phyloP scores from a whole-genome alignment of 768 basidiomycete genomes.

The Fibroporia radiculosa region DNA sequence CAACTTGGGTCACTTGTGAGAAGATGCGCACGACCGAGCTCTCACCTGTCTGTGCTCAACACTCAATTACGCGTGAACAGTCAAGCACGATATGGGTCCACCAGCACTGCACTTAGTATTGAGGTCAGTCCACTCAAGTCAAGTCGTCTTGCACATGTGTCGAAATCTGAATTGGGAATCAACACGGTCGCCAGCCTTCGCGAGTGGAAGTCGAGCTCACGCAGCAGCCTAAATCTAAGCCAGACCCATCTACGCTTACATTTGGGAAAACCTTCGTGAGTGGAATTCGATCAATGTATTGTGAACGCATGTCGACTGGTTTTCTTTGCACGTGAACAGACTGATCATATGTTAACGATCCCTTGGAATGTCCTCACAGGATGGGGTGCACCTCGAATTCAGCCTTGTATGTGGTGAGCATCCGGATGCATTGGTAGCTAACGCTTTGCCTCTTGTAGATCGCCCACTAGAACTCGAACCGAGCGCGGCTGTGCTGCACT shows the following conservation, averaged over 20 bases:
- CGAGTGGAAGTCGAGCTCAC: background rate
- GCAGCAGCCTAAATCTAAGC: background rate
- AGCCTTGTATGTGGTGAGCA: conserved; percentile 55
- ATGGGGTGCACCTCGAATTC: conserved; percentile 81
- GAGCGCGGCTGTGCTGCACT: conserved; percentile 81
- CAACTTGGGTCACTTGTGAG: too few species aligned
- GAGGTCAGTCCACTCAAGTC: too few species aligned
- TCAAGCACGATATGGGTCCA: too few species aligned
- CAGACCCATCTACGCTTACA: background rate
- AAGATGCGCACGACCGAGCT: too few species aligned
- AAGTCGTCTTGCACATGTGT: too few species aligned
- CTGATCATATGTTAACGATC: conserved; percentile 80
- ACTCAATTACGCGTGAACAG: too few species aligned
- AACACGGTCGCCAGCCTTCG: background rate
- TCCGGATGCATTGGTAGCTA: background rate
- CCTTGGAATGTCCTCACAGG: conserved; percentile 64
- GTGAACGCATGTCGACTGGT: background rate
- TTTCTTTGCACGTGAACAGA: conserved; percentile 34
- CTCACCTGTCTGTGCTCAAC: too few species aligned
- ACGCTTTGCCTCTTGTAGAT: conserved; percentile 27
- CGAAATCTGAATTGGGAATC: too few species aligned
- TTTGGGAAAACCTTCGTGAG: background rate
- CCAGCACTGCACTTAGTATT: too few species aligned
- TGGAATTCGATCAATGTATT: background rate
- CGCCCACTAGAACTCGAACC: conserved; percentile 73